phyloP scores from a whole-genome alignment of 768 basidiomycete species.

The Amanita exitialis region DNA sequence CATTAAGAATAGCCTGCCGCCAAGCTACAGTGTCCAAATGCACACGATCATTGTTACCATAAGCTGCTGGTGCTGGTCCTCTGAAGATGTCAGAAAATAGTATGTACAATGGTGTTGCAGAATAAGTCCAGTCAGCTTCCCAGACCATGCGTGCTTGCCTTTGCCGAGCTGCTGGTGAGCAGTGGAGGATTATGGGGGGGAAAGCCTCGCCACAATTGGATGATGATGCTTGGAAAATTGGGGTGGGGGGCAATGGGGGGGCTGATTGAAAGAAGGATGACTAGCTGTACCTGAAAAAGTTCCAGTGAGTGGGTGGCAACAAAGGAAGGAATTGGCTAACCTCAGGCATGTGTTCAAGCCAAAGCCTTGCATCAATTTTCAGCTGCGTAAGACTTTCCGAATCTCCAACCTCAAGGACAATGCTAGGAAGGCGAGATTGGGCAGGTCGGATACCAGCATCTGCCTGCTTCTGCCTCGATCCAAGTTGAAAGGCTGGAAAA shows the following conservation, averaged over 20 bases:
- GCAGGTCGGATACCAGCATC: slow-evolving; percentile 8
- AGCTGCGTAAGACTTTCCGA: slow-evolving; percentile 12
- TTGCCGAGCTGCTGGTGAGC: slow-evolving; percentile 1
- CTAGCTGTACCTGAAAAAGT: slow-evolving; percentile 11
- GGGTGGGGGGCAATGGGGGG: slow-evolving; percentile 8
- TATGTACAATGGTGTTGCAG: slow-evolving; percentile 9
- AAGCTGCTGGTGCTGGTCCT: slow-evolving; percentile 8
- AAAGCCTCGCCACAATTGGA: slow-evolving; percentile 9
- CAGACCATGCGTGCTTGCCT: slow-evolving; percentile 9
- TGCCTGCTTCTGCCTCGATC: slow-evolving; percentile 10
- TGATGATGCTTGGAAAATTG: slow-evolving; percentile 7
- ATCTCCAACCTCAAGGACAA: slow-evolving; percentile 12
- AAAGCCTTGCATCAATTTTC: slow-evolving; percentile 12
- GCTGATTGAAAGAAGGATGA: slow-evolving; percentile 12
- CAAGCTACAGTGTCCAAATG: slow-evolving; percentile 7
- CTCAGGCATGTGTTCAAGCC: slow-evolving; percentile 12
- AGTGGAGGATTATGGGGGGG: neutral
- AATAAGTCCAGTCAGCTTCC: slow-evolving; percentile 12
- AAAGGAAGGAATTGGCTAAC: slow-evolving; percentile 10
- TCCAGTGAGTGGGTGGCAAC: slow-evolving; percentile 4
- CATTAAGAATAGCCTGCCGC: slow-evolving; percentile 10
- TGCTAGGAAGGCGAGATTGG: slow-evolving; percentile 2
- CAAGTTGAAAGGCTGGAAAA: slow-evolving; percentile 12
- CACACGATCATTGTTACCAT: slow-evolving; percentile 10
- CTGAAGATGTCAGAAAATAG: slow-evolving; percentile 13